phyloP scores from a whole-genome alignment of 2,329 filamentous ascomycete species.

The Cytospora mali region DNA sequence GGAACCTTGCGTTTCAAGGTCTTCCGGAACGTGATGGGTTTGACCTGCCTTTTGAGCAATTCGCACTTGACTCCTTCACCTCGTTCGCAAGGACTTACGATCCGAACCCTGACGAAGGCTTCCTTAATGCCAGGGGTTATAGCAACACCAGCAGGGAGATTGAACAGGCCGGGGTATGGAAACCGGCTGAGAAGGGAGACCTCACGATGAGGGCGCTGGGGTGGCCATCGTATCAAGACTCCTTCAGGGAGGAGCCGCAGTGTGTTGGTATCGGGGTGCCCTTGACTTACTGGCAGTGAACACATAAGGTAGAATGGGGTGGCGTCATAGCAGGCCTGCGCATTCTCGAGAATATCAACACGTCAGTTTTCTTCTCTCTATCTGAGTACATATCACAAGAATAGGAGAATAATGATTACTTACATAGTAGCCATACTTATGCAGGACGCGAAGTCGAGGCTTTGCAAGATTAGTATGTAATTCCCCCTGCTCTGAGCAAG shows the following conservation, averaged over 20 bases:
- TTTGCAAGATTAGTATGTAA: too few species aligned
- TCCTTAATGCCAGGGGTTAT: constrained; percentile 47
- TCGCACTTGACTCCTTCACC: constrained; percentile 52
- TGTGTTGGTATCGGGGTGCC: constrained; percentile 51
- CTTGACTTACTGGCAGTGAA: constrained; percentile 44
- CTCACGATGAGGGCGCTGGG: constrained; percentile 50
- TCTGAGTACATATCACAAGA: neutral
- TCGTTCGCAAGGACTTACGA: constrained; percentile 53
- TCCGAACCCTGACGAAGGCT: constrained; percentile 52
- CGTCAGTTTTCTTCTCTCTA: neutral
- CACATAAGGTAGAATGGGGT: neutral
- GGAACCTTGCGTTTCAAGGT: constrained; percentile 47
- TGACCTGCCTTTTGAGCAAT: constrained; percentile 43
- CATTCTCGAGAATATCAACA: neutral
- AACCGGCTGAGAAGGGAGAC: constrained; percentile 40
- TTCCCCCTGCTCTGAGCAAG: too few species aligned
- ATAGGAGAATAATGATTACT: too few species aligned
- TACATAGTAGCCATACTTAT: neutral
- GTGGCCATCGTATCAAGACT: constrained; percentile 43
- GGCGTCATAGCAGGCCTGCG: too few species aligned
- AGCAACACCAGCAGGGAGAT: constrained; percentile 34
- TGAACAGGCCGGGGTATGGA: constrained; percentile 38
- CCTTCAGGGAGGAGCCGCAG: constrained; percentile 54
- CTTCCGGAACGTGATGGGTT: constrained; percentile 49
- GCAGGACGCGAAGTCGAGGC: neutral